Evolutionary conservation across 2,329 filamentous ascomycete species (phyloP).

Genomic region (Endothia cerciana): DNA sequence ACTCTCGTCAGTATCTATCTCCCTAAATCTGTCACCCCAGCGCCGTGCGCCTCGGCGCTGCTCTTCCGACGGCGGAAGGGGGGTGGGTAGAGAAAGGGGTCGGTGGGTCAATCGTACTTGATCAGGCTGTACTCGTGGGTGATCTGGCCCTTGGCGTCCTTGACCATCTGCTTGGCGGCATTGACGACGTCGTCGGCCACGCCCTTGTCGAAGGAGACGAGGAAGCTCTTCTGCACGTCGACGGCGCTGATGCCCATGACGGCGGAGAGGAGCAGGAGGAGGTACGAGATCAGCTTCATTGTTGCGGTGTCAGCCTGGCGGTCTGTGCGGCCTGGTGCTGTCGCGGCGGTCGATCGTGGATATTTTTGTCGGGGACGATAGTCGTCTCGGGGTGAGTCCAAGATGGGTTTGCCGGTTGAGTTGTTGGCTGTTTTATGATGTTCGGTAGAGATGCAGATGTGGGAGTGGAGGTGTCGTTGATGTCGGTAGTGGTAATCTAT

Average conservation of each 20-base stretch:
- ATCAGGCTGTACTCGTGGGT: slow-evolving; percentile 75
- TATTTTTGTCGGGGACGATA: too few species aligned
- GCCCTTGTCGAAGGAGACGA: slow-evolving; percentile 75
- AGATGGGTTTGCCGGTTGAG: neutral
- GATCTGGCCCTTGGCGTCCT: slow-evolving; percentile 72
- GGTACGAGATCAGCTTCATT: slow-evolving; percentile 66
- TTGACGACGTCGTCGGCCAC: slow-evolving; percentile 70
- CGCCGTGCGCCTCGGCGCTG: neutral
- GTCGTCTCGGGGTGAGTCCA: neutral
- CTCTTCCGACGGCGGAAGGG: neutral
- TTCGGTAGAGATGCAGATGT: slow-evolving; percentile 7
- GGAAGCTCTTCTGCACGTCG: slow-evolving; percentile 71
- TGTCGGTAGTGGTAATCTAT: neutral
- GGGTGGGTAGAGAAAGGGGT: neutral
- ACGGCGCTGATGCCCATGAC: slow-evolving; percentile 64
- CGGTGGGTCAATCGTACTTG: slow-evolving; percentile 55
- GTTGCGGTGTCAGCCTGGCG: slow-evolving; percentile 34
- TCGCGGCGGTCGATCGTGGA: neutral
- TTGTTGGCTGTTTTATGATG: neutral
- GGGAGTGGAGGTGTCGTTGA: slow-evolving; percentile 3
- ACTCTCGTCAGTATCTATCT: neutral
- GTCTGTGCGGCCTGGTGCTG: neutral
- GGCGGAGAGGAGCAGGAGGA: slow-evolving; percentile 61
- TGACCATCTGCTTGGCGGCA: slow-evolving; percentile 72
- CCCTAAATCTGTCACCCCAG: neutral